Evolutionary conservation across 2,329 filamentous ascomycete species (phyloP), one percentile per base, ranked within the genome.

Genomic region (Xylariaceae sp.): DNA sequence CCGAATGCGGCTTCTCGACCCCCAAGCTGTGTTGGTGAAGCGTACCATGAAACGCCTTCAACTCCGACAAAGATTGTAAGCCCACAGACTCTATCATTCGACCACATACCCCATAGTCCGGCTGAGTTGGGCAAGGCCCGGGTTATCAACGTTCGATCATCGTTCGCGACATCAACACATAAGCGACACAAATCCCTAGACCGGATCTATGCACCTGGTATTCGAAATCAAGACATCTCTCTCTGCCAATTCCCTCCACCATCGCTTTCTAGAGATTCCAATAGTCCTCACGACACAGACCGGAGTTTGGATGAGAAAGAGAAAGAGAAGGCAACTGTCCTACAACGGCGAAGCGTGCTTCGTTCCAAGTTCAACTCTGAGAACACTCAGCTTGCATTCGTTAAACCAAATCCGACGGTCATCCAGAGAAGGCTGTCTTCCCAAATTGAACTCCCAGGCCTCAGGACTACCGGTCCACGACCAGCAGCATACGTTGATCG

Each of bases 51-150:
- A 19, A 49, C 43, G 11, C 48, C 50, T 22, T 39, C 47, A 2
- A 55, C 55, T 6, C 52, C 55, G 18, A 51, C 50, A 12, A 53
- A 50, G 35, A 40, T 53, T 22, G 53, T 55, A 11, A 62, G 57
- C n/a, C 58, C 56, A 14, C 49, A 42, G 2, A 56, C 57, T 43
- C 44, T 51, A n/a, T 42, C 39, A n/a, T 55, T 55, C 2, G 58
- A 53, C 7, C 62, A 62, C 33, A 38, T 47, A 10, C 60, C 58
- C 7, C 53, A 49, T 30, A 67, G 59, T 14, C 64, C 65, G 7
- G 52, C 59, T 11, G 30, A 59, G 12, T 52, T 67, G 32, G 62
- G 58, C 17, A 55, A 63, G 51, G 65, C 65, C 17, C 53, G 51
- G 10, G 44, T 62, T 1, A 54, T 66, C 19, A 58, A 66, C 33